Conservation (phyloP, 495 filamentous ascomycete genomes). For the Aspergillus heteromorphus region DNA sequence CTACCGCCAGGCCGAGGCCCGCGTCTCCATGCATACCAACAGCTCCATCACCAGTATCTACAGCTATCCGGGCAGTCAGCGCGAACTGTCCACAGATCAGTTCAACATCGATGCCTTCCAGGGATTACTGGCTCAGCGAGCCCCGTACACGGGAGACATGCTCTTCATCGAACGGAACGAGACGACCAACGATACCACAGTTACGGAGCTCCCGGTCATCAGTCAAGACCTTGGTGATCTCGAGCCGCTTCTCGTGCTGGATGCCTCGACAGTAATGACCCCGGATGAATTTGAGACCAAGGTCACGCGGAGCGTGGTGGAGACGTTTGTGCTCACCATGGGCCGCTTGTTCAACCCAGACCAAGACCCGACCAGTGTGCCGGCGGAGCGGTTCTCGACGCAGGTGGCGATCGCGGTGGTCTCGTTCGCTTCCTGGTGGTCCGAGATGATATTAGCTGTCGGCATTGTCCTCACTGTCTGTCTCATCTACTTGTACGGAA, state of each 20-base stretch:
- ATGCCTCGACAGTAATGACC: conserved; percentile 31
- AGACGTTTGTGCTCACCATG: conserved; percentile 34
- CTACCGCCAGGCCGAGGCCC: conserved; percentile 29
- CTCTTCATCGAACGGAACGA: conserved; percentile 29
- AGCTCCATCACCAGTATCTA: conserved; percentile 32
- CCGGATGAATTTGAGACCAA: conserved; percentile 26
- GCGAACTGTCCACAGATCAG: conserved; percentile 14
- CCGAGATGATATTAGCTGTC: conserved; percentile 28
- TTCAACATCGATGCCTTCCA: conserved; percentile 37
- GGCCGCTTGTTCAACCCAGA: conserved; percentile 35
- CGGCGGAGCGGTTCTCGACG: conserved; percentile 19
- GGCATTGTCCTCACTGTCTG: conserved; percentile 21
- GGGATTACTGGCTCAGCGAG: conserved; percentile 28
- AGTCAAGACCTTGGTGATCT: conserved; percentile 33
- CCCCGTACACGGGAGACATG: conserved; percentile 38
- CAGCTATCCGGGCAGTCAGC: conserved; percentile 16
- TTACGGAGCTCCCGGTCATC: conserved; percentile 35
- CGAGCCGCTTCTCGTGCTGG: conserved; percentile 29
- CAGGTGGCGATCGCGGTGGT: conserved; percentile 34
- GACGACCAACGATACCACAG: conserved; percentile 23
- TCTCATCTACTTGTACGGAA: conserved; percentile 28
- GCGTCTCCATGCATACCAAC: conserved; percentile 36
- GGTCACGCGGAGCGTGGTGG: conserved; percentile 27
- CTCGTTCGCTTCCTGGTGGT: conserved; percentile 25
- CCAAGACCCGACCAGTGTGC: conserved; percentile 15